Base-by-base conservation (phyloP, 371 early-diverging fungal species). In the Mucor ambiguus region DNA sequence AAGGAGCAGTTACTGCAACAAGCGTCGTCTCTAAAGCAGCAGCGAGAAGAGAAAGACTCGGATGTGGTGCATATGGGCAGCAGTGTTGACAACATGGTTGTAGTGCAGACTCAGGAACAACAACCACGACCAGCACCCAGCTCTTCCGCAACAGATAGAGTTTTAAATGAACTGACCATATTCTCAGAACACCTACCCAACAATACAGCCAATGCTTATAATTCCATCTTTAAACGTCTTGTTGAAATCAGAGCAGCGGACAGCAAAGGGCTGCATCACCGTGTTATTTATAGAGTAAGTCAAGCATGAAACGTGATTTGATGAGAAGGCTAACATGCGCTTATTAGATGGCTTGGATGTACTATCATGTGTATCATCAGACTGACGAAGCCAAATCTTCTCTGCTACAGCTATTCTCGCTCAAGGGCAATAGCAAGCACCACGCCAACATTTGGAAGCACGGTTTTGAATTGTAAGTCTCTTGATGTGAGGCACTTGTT, bases 391-490 rank as follows among this genome's bases (percentile, higher is more conserved):
- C 92, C 20, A 88, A 89, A 59, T 48, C 70, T 0, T 85, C 87
- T 57, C 58, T 92, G 33, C 49, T 84, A n/a, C 76, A 77, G 30
- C 59, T 89, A 0, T 89, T 90, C 63, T 79, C 85, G 6, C 69
- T 90, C 29, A 82, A 82, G 63, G 69, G 78, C 3, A 86, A 76
- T 28, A 66, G 75, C 4, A 87, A 87, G 63, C 76, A 77, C 5
- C 79, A 82, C 24, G 80, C 85, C 12, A 87, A 81, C 59, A 87
- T 92, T 33, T 92, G 91, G 91, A 88, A 86, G 38, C 87, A 90
- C 6, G 88, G 70, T 18, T 92, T 86, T 75, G 92, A 92, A 78
- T 73, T 90, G 84, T 89, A 80, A 64, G 68, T 37, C 5, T 33
- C 24, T 33, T 33, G 16, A 16, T 26, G 9, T 14, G 52, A n/a